A percentile compares a stretch with the other conserved stretches of the same genome.
Conservation (phyloP, 192 early-diverging fungal genomes). For the Gryganskiella cystojenkinii region DNA sequence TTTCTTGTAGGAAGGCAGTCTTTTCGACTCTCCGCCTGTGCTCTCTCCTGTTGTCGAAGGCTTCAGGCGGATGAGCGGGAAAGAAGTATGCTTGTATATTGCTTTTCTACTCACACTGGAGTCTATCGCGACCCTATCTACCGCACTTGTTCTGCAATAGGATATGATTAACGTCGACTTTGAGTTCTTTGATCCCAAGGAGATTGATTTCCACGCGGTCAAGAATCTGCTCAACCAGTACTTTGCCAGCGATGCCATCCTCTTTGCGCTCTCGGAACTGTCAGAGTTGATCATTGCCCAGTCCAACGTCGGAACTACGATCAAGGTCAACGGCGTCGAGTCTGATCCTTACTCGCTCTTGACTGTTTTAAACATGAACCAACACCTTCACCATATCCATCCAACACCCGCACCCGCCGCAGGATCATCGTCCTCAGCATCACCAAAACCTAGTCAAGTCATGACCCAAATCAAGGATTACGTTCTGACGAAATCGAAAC, state of each 20-base stretch:
- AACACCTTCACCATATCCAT: constrained; percentile 58
- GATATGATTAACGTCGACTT: constrained; percentile 90
- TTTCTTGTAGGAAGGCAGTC: too few relatives aligned
- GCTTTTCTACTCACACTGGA: too few relatives aligned
- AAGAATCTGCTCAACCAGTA: constrained; percentile 86
- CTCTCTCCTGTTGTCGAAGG: too few relatives aligned
- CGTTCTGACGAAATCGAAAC: constrained; percentile 69
- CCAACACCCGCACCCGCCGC: constrained; percentile 4
- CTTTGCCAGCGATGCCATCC: constrained; percentile 83
- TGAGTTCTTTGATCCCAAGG: constrained; percentile 94
- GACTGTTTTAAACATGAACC: constrained; percentile 78
- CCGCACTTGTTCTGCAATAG: constrained; percentile 13
- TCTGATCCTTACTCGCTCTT: constrained; percentile 91
- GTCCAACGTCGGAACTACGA: constrained; percentile 82
- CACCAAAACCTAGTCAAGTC: constrained; percentile 54
- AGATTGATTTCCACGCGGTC: constrained; percentile 90
- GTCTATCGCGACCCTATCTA: too few relatives aligned
- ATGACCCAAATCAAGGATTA: constrained; percentile 70
- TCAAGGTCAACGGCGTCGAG: constrained; percentile 85
- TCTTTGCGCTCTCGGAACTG: constrained; percentile 80
- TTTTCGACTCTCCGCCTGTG: too few relatives aligned
- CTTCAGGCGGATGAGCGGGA: too few relatives aligned
- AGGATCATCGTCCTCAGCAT: background rate
- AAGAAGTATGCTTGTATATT: too few relatives aligned
- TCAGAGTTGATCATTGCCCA: constrained; percentile 85